These are phyloP conservation scores for Magnaporthiopsis rhizophila DNA, from an alignment of 2,329 filamentous ascomycete species.

Conservation along the genomic window DNA sequence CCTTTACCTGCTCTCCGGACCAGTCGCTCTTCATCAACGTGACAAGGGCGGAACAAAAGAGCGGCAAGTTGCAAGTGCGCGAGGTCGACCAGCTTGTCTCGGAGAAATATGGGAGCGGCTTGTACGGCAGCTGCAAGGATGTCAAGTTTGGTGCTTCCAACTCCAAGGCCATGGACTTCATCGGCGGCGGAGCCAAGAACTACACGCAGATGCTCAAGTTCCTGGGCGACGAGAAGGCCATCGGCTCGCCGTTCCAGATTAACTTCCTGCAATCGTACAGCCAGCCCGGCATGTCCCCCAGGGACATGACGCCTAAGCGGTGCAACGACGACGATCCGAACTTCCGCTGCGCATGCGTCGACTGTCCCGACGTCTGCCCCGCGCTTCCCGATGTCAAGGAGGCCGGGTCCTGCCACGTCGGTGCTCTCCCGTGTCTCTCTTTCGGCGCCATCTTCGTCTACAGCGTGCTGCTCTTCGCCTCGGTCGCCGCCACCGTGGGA, in stretches of 20 bases:
- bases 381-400: constrained; percentile 69
- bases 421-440: constrained; percentile 82
- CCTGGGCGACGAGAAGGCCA: constrained; percentile 79
- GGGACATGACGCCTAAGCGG: constrained; percentile 66
- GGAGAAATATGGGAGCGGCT: constrained; percentile 72
- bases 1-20: constrained; percentile 94
- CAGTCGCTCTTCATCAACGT: constrained; percentile 95
- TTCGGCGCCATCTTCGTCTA: constrained; percentile 89
- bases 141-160: constrained; percentile 97
- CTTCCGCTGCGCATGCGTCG: constrained; percentile 87
- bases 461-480: constrained; percentile 60
- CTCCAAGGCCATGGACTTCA: constrained; percentile 88
- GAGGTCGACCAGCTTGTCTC: constrained; percentile 88
- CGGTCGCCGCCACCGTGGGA: constrained; percentile 60
- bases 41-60: constrained; percentile 60
- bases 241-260: constrained; percentile 96
- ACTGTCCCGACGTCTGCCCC: constrained; percentile 82
- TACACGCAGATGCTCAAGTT: constrained; percentile 85
- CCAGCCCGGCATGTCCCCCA: constrained; percentile 62
- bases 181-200: constrained; percentile 89
- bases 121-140: constrained; percentile 97
- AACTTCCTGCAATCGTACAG: constrained; percentile 67
- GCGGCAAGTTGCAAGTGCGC: constrained; percentile 59
- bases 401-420: constrained; percentile 69
- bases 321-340: constrained; percentile 84